Base-by-base conservation (phyloP, 768 basidiomycete species). In the Boletus insuetus region DNA sequence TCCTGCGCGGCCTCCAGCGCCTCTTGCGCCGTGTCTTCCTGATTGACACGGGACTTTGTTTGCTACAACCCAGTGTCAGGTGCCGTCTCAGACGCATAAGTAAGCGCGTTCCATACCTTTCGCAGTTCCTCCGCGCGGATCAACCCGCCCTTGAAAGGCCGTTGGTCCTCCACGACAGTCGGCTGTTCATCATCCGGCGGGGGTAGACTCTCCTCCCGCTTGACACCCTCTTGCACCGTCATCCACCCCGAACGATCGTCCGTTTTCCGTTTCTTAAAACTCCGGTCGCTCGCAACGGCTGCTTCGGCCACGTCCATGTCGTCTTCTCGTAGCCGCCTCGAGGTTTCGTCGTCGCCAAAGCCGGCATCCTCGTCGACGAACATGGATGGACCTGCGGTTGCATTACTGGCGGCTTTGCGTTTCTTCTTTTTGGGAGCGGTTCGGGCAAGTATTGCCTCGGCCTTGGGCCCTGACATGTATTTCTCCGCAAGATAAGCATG, bases 401-500 rank as follows among this genome's bases (percentile, higher is more conserved):
- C 50, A 17, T 60, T 55, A 20, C 61, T 60, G 10, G 66, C 68
- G 13, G 71, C 78, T 71, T 87, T 89, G 49, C 85, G 80, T 73
- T 89, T 92, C 56, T 69, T 72, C 79, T 91, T 92, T 68, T 79
- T 80, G 1, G 75, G 74, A 3, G 73, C 77, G 0, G 81, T 70
- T 43, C 83, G 83, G 4, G 94, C 78, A 9, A 98, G 79, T 58
- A 98, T 98, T 7, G 93, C 94, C 62, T 98, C 96, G 3, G 95
- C 94, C 65, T 98, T 98, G 0, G 92, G 85, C 1, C 96, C 96
- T 6, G 94, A 86, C 94, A 98, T 96, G 76, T 98, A 98, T 58
- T 91, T 92, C 60, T 87, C 82, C 0, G 92, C 92, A 17, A 95
- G 81, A 69, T 95, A 95, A 22, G 90, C 78, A 69, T 93, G 87